Percentiles rank a stretch among this genome's conserved stretches.
These are phyloP conservation scores for Termitomyces sp. DNA, from an alignment of 768 basidiomycete genomes.

Conservation along the genomic window DNA sequence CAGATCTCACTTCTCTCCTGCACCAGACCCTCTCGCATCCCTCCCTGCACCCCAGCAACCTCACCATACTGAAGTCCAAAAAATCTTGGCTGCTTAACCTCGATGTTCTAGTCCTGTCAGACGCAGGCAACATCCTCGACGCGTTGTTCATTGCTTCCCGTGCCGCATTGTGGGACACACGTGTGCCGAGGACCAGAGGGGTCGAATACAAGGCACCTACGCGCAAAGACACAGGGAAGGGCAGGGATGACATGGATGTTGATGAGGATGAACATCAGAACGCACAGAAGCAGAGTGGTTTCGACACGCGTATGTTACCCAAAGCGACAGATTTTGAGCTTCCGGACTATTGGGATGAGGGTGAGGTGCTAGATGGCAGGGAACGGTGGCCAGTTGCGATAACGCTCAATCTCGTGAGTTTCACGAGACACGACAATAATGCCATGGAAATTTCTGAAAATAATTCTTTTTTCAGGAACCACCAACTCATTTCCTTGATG, in stretches of 20 bases:
- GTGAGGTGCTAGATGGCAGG: constrained; percentile 55
- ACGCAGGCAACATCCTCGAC: constrained; percentile 73
- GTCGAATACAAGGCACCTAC: constrained; percentile 58
- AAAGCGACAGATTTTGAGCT: constrained; percentile 79
- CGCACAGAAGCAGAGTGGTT: constrained; percentile 35
- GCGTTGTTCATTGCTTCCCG: constrained; percentile 75
- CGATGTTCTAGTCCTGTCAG: constrained; percentile 69
- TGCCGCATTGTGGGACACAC: constrained; percentile 77
- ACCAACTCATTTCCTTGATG: constrained; percentile 67
- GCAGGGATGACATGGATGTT: constrained; percentile 48
- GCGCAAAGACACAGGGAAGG: constrained; percentile 10
- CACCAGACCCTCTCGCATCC: constrained; percentile 61
- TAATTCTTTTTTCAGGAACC: constrained; percentile 35
- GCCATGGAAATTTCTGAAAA: background rate
- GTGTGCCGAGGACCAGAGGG: constrained; percentile 66
- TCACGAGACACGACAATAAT: too few relatives aligned
- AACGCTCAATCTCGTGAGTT: constrained; percentile 73
- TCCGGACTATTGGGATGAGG: constrained; percentile 85
- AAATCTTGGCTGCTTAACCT: constrained; percentile 76
- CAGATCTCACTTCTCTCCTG: constrained; percentile 62
- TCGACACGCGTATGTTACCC: constrained; percentile 48
- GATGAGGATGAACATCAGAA: constrained; percentile 29
- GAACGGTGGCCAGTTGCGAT: constrained; percentile 72
- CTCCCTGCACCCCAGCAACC: constrained; percentile 61
- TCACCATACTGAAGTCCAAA: constrained; percentile 50